Evolutionary conservation across 2,329 filamentous ascomycete species (phyloP).

Genomic region (Talaromyces sp.): DNA sequence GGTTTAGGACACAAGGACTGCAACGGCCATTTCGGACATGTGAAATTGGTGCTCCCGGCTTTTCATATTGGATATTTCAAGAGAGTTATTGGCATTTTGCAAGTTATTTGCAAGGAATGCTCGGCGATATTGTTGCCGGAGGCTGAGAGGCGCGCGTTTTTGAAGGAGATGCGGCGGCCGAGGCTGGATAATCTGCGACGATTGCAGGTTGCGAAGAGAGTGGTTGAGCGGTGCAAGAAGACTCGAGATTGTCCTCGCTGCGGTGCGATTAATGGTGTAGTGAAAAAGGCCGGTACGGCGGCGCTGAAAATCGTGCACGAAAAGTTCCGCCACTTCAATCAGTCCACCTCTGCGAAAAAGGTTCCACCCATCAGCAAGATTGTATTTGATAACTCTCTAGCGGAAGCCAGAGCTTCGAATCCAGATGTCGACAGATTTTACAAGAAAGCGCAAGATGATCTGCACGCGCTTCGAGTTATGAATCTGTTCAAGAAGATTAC

Average conservation of each 20-base stretch:
- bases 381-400: conserved; percentile 81
- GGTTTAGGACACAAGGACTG: conserved; percentile 76
- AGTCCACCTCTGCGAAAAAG: conserved; percentile 83
- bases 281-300: conserved; percentile 76
- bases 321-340: conserved; percentile 83
- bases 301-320: conserved; percentile 94
- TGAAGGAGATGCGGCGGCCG: conserved; percentile 76
- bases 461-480: conserved; percentile 83
- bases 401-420: conserved; percentile 71
- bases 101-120: conserved; percentile 96
- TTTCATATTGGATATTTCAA: conserved; percentile 97
- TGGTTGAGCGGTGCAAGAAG: conserved; percentile 88
- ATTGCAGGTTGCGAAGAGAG: conserved; percentile 78
- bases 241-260: conserved; percentile 78
- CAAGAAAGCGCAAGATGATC: conserved; percentile 87
- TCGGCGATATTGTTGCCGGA: conserved; percentile 79
- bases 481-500: conserved; percentile 89
- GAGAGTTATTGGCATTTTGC: conserved; percentile 84
- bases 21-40: conserved; percentile 92
- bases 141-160: conserved; percentile 68
- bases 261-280: conserved; percentile 77
- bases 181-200: conserved; percentile 83
- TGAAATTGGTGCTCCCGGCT: conserved; percentile 82
- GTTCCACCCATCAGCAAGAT: conserved; percentile 75
- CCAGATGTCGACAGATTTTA: conserved; percentile 85